These are phyloP conservation scores for Colletotrichum noveboracense DNA, from an alignment of 2,329 filamentous ascomycete genomes.

Conservation along the genomic window DNA sequence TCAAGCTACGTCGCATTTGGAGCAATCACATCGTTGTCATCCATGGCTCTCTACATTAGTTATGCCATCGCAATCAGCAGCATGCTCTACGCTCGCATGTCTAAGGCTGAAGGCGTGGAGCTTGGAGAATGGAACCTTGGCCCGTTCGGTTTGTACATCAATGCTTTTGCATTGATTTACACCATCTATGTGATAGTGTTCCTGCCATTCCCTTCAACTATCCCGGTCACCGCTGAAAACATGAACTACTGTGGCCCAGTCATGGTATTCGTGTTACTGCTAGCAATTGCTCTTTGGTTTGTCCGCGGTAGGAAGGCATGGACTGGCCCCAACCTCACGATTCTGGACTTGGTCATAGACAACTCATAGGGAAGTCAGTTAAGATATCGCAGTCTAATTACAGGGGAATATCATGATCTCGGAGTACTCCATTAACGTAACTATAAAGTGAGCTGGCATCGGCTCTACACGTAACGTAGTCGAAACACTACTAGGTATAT, in stretches of 20 bases:
- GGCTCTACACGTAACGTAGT: too few species aligned
- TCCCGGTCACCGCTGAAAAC: background rate
- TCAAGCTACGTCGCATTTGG: background rate
- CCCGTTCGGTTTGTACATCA: background rate
- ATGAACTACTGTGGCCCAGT: conserved; percentile 1
- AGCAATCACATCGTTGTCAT: background rate
- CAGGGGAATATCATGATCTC: too few species aligned
- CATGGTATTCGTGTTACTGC: background rate
- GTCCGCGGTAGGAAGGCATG: background rate
- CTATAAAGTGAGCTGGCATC: too few species aligned
- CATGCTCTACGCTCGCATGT: background rate
- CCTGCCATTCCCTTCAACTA: background rate
- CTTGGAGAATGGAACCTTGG: background rate
- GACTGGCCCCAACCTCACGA: background rate
- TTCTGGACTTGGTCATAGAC: background rate
- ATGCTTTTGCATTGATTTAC: background rate
- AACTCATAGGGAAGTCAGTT: too few species aligned
- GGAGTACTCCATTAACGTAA: too few species aligned
- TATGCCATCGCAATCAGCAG: conserved; percentile 1
- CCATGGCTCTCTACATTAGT: background rate
- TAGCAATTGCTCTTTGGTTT: background rate
- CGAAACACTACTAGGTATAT: too few species aligned
- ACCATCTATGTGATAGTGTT: background rate
- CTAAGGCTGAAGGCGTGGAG: background rate
- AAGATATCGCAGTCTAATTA: too few species aligned